Base-by-base conservation (phyloP, 2,329 filamentous ascomycete species). In the Sclerotinia spermophila region DNA sequence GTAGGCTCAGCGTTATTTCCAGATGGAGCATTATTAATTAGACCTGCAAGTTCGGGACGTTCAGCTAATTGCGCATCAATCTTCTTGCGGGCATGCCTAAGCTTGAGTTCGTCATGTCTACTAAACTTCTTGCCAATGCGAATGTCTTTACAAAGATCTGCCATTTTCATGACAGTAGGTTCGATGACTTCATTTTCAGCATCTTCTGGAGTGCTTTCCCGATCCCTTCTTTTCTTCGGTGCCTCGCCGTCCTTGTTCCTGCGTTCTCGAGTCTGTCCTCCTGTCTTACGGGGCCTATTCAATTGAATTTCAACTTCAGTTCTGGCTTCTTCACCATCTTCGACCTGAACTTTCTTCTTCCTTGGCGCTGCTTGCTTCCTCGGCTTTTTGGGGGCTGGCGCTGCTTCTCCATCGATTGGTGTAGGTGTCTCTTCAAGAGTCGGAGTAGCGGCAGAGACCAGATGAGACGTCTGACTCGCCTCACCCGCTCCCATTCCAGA, bases 81-180 rank as follows among this genome's bases (percentile, higher is more conserved):
- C 79, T 72, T 76, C 79, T 81, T 72, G 72, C 86, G 82, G 59
- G 83, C 81, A 81, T 92, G 86, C 58, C 92, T 88, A 74, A 89
- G 85, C 56, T 89, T 87, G 75, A 96, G 89, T 76, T 91, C 89
- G 76, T 89, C 88, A 75, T 93, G 91, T 4, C 90, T 86, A 76
- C 89, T 90, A 70, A 93, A 94, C 72, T 90, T 89, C 79, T 91
- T 92, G 71, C 92, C 92, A 70, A 90, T 90, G 33, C 86, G 85
- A 67, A 91, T 82, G 76, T 93, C 90, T 72, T 86, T 87, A 65
- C 88, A 92, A 4, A 96, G 81, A 71, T 93, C 90, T 58, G 85
- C 86, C 89, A 96, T 93, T 68, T 88, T 92, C 38, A 92, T 85
- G 5, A 85, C 86, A 35, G 86, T 85, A 33, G 87, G 83, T 77